Evolutionary conservation across 2,329 filamentous ascomycete species (phyloP), one percentile per base, ranked within the genome.

Genomic region (Penicillium polonicum): DNA sequence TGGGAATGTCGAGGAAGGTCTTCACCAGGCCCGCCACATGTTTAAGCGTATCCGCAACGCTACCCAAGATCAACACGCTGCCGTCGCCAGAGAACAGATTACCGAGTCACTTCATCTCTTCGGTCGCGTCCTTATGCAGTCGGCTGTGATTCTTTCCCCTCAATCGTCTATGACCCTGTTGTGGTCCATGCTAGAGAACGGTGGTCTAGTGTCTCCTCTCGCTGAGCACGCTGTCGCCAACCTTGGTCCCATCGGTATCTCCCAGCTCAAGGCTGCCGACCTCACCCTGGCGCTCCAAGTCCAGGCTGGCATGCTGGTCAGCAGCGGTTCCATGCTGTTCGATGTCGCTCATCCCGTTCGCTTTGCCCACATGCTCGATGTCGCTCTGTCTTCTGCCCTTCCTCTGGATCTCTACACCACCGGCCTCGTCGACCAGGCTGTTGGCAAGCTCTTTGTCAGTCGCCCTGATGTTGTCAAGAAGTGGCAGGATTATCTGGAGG

Each of bases 71-170:
- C 76, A 48, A 78, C 81, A 21, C 80, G 78, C 77, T 62, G 75
- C 78, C 57, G 85, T 91, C 23, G 29, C 39, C 29, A 79, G 82
- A 33, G 90, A 94, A 67, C 90, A 95, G 76, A 88, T 97, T 60
- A 92, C 96, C 62, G 93, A 97, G 74, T 91, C 88, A 35, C 82
- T 90, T 59, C 88, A 94, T 60, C 89, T 87, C 60, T 80, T 88
- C 61, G 83, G 83, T 54, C 79, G 79, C 48, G 81, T 85, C 67
- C 78, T 86, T 67, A 78, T 81, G 60, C 80, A 82, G 69, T 79
- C 77, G 60, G 79, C 78, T 55, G 75, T 79, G 57, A 72, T 81
- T 39, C 74, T 85, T 50, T 80, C 82, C 36, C 75, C 83, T 46
- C 79, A 81, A 61, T 81, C 83, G 58, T 81, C 79, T 68, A 82